phyloP scores from a whole-genome alignment of 148 eudicot species.

The Agrostemma githago region DNA sequence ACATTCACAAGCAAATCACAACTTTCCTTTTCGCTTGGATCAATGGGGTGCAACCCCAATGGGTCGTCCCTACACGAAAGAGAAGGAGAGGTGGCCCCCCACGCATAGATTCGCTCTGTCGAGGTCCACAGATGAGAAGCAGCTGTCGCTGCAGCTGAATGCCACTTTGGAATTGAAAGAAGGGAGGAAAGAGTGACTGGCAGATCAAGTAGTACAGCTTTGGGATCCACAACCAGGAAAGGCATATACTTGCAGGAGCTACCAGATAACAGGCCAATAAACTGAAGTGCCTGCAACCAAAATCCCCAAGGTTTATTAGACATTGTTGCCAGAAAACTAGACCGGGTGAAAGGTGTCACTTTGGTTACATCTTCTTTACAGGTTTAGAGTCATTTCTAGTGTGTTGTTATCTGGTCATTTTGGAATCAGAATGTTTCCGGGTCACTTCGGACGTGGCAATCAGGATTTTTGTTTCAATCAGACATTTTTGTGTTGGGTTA shows the following conservation, averaged over 20 bases:
- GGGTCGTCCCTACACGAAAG: slow-evolving; percentile 18
- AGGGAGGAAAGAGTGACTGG: slow-evolving; percentile 65
- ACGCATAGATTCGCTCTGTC: slow-evolving; percentile 48
- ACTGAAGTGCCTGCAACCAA: slow-evolving; percentile 53
- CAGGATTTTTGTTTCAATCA: not conserved
- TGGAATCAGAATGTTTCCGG: not conserved
- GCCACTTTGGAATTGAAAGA: slow-evolving; percentile 45
- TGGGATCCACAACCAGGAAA: slow-evolving; percentile 46
- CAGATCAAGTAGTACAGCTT: slow-evolving; percentile 55
- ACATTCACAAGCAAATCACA: slow-evolving; percentile 41
- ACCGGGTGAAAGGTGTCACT: not conserved
- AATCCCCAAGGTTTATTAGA: not conserved
- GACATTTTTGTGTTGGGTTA: not conserved
- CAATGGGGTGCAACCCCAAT: slow-evolving; percentile 34
- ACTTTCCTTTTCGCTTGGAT: slow-evolving; percentile 40
- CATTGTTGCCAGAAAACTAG: not conserved
- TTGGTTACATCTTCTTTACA: not conserved
- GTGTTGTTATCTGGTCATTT: not conserved
- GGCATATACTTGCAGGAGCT: slow-evolving; percentile 78
- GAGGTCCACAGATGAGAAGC: slow-evolving; percentile 51
- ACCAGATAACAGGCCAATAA: slow-evolving; percentile 66
- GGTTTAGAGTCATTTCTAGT: not conserved
- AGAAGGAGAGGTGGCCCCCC: slow-evolving; percentile 26
- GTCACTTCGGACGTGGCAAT: not conserved
- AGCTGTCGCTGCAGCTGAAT: slow-evolving; percentile 42